Conservation (phyloP, 2,329 filamentous ascomycete species). For the Penicillium sumatraense region DNA sequence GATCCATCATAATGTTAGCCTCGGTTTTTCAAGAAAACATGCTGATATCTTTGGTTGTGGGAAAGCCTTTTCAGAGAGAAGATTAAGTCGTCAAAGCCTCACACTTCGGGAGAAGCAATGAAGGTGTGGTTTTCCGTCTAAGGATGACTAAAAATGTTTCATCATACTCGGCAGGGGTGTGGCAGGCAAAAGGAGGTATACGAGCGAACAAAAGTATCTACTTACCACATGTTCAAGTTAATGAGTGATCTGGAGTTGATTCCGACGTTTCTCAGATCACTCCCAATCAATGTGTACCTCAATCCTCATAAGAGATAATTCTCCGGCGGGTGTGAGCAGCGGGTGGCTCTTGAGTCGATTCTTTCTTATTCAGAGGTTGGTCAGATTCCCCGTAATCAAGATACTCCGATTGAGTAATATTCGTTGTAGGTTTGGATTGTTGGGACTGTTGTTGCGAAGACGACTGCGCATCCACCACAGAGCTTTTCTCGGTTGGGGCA, state of each 20-base stretch:
- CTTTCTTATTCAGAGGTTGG: not conserved
- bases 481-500: not conserved
- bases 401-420: conserved; percentile 37
- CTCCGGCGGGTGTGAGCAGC: conserved; percentile 32
- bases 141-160: conserved; percentile 92
- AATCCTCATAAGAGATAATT: conserved; percentile 45
- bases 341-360: not conserved
- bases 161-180: conserved; percentile 64
- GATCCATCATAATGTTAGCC: not conserved
- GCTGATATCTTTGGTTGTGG: not conserved
- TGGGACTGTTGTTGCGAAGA: not conserved
- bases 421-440: conserved; percentile 3
- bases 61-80: conserved; percentile 48
- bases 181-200: not conserved
- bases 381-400: conserved; percentile 51
- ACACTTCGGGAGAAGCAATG: conserved; percentile 36
- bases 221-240: not conserved
- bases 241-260: too few species aligned
- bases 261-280: not conserved
- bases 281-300: conserved; percentile 4
- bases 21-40: not conserved
- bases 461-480: not conserved
- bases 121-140: conserved; percentile 71
- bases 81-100: conserved; percentile 51
- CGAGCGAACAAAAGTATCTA: not conserved